phyloP scores from a whole-genome alignment of 371 early-diverging fungal species.

The Haplosporangium sp. region DNA sequence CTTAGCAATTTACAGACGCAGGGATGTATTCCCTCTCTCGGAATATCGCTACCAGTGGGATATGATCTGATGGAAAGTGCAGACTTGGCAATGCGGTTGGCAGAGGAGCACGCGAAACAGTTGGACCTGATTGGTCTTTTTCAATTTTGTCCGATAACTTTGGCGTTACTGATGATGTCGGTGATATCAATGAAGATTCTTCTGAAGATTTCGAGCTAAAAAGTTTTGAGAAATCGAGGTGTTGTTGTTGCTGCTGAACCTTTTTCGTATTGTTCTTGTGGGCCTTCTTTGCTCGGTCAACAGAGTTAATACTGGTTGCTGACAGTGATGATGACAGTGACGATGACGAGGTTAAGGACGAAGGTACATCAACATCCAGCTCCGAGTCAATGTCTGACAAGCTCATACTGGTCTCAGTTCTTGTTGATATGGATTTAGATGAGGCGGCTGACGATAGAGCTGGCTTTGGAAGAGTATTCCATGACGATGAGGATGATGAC shows the following conservation, averaged over 20 bases:
- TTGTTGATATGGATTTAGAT: background rate
- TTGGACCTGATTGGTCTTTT: background rate
- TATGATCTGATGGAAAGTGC: conserved; percentile 52
- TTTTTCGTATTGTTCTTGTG: background rate
- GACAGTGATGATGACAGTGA: conserved; percentile 4
- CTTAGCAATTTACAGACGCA: background rate
- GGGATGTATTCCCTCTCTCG: conserved; percentile 43
- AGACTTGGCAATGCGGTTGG: conserved; percentile 47
- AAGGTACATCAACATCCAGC: conserved; percentile 22
- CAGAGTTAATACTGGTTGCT: conserved; percentile 2
- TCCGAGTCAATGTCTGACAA: conserved; percentile 39
- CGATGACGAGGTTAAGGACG: conserved; percentile 11
- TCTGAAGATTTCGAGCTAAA: background rate
- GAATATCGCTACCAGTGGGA: conserved; percentile 49
- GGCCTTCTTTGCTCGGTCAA: conserved; percentile 4
- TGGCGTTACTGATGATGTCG: background rate
- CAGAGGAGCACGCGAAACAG: conserved; percentile 13
- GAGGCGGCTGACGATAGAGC: background rate
- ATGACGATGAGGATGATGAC: background rate
- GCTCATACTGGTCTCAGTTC: conserved; percentile 12
- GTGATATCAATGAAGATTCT: background rate
- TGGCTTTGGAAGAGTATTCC: background rate
- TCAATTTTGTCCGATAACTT: background rate
- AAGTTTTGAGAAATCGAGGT: conserved; percentile 36
- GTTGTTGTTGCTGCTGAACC: background rate